These are phyloP conservation scores for Aspergillus tubingensis DNA, from an alignment of 2,329 filamentous ascomycete genomes.

Conservation along the genomic window DNA sequence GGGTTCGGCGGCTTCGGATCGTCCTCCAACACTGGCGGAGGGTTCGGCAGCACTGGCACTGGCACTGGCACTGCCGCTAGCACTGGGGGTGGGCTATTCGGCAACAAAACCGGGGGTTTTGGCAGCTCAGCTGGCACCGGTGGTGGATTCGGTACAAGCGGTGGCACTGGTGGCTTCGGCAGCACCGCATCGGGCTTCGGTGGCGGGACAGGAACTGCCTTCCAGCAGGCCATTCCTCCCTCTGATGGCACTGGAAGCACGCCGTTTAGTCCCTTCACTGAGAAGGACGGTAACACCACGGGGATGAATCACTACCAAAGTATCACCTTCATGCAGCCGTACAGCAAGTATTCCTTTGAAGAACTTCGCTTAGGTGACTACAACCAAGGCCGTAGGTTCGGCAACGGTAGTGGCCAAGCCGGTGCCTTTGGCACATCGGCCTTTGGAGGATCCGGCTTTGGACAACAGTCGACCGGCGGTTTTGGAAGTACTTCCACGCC, in stretches of 20 bases:
- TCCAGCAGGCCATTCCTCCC: constrained; percentile 42
- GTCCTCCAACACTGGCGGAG: constrained; percentile 29
- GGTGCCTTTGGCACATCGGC: constrained; percentile 77
- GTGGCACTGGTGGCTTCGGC: constrained; percentile 36
- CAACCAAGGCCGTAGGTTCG: constrained; percentile 77
- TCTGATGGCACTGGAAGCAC: constrained; percentile 50
- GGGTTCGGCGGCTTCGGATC: constrained; percentile 32
- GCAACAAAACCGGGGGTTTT: constrained; percentile 32
- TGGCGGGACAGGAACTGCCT: constrained; percentile 44
- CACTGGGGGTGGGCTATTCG: constrained; percentile 4
- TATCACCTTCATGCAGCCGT: constrained; percentile 51
- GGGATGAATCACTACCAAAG: constrained; percentile 51
- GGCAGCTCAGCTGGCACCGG: constrained; percentile 30
- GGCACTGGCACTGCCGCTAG: neutral
- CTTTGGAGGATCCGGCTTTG: constrained; percentile 53
- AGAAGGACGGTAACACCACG: constrained; percentile 46
- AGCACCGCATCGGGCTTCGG: constrained; percentile 35
- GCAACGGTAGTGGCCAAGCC: constrained; percentile 75
- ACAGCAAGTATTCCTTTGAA: constrained; percentile 85
- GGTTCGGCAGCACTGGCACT: constrained; percentile 28
- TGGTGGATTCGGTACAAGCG: constrained; percentile 25
- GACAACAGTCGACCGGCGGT: constrained; percentile 38
- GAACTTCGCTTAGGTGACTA: constrained; percentile 83
- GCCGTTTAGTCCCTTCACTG: constrained; percentile 47
- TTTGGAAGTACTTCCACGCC: constrained; percentile 49